A percentile compares a stretch with the other conserved stretches of the same genome.
These are phyloP conservation scores for Pichia phayaonensis DNA, from an alignment of 805 yeast genomes.

Conservation along the genomic window DNA sequence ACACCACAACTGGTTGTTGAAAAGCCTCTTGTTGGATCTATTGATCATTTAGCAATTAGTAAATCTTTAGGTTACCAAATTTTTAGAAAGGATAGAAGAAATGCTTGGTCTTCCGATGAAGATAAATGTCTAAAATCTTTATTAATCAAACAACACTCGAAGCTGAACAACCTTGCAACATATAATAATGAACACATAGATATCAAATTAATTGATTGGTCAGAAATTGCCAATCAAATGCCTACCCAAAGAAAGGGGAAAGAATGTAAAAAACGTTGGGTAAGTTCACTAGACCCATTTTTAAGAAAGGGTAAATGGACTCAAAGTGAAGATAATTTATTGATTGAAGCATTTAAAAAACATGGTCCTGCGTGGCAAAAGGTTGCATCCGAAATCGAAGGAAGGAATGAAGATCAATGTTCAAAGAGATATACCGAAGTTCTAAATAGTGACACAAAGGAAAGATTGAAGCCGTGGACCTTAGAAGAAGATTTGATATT, in stretches of 20 bases:
- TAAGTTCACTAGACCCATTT: slow-evolving; percentile 74
- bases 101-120: slow-evolving; percentile 70
- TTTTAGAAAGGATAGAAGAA: slow-evolving; percentile 52
- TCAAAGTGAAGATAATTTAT: slow-evolving; percentile 60
- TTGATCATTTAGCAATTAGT: slow-evolving; percentile 53
- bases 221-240: slow-evolving; percentile 39
- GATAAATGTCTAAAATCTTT: slow-evolving; percentile 46
- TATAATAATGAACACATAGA: slow-evolving; percentile 25
- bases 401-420: slow-evolving; percentile 93
- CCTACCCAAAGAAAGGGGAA: slow-evolving; percentile 52
- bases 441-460: slow-evolving; percentile 71
- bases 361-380: slow-evolving; percentile 84
- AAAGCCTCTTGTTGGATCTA: slow-evolving; percentile 16
- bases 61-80: slow-evolving; percentile 71
- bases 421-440: slow-evolving; percentile 87
- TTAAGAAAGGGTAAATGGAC: slow-evolving; percentile 86
- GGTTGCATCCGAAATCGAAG: slow-evolving; percentile 66
- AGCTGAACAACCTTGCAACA: slow-evolving; percentile 12
- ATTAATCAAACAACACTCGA: slow-evolving; percentile 29
- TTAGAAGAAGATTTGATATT: slow-evolving; percentile 66
- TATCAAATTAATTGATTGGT: slow-evolving; percentile 53
- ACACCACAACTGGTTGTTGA: slow-evolving; percentile 4
- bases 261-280: slow-evolving; percentile 86
- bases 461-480: slow-evolving; percentile 74
- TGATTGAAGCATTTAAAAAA: slow-evolving; percentile 54